A percentile compares a stretch with the other conserved stretches of the same genome.
phyloP scores from a whole-genome alignment of 257 asterid genomes.

The Capsicum rhomboideum region DNA sequence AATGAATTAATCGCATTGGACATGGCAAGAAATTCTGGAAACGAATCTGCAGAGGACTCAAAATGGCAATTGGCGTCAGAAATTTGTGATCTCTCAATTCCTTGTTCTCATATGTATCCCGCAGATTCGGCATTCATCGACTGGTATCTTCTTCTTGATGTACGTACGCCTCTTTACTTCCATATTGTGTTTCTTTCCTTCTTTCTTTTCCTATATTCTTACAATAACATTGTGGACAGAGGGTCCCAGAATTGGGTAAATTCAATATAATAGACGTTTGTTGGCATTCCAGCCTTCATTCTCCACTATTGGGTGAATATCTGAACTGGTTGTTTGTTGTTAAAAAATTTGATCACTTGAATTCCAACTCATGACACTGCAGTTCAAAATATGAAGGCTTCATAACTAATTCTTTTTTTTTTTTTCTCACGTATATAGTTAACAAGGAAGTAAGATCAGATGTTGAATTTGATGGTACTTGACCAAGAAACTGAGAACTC shows the following conservation, averaged over 20 bases:
- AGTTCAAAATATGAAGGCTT: too few species aligned
- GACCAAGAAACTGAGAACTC: neutral
- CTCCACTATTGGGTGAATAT: too few species aligned
- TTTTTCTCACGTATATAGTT: too few species aligned
- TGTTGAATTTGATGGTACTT: neutral
- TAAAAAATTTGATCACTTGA: too few species aligned
- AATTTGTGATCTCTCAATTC: slow-evolving; percentile 37
- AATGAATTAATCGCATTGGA: neutral
- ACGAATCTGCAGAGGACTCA: slow-evolving; percentile 21
- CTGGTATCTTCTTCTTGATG: slow-evolving; percentile 69
- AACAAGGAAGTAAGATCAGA: neutral
- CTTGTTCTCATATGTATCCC: slow-evolving; percentile 21
- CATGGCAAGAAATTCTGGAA: slow-evolving; percentile 24
- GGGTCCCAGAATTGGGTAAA: too few species aligned
- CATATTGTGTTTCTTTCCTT: neutral
- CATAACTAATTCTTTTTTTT: too few species aligned
- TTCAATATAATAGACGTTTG: too few species aligned
- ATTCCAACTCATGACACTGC: too few species aligned
- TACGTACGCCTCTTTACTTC: slow-evolving; percentile 9
- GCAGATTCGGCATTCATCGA: slow-evolving; percentile 26
- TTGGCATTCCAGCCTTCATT: too few species aligned
- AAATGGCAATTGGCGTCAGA: slow-evolving; percentile 43
- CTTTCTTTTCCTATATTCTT: neutral
- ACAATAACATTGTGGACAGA: too few species aligned
- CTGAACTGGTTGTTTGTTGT: too few species aligned